Conservation (phyloP, 768 basidiomycete genomes). For the Mycena vulgaris region DNA sequence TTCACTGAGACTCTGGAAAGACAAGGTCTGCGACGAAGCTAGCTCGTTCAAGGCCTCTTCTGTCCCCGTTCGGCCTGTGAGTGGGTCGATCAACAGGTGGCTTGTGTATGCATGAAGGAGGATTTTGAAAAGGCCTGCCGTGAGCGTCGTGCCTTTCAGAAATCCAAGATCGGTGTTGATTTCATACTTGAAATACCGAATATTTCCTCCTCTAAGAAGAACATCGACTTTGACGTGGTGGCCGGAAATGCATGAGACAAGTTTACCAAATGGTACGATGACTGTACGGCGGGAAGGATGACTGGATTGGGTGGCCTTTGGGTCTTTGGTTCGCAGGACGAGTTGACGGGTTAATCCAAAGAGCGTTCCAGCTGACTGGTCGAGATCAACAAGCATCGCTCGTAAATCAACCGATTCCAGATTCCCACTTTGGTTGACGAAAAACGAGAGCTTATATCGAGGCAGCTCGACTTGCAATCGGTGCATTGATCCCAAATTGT, state of each 20-base stretch:
- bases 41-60: slow-evolving; percentile 61
- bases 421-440: slow-evolving; percentile 49
- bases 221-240: slow-evolving; percentile 47
- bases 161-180: slow-evolving; percentile 52
- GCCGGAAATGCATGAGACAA: slow-evolving; percentile 37
- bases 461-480: slow-evolving; percentile 49
- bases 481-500: neutral
- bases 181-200: slow-evolving; percentile 47
- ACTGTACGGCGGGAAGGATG: slow-evolving; percentile 45
- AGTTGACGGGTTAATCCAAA: slow-evolving; percentile 61
- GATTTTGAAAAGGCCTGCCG: slow-evolving; percentile 52
- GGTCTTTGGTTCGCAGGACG: slow-evolving; percentile 50
- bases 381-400: slow-evolving; percentile 57
- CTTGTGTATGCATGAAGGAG: slow-evolving; percentile 65
- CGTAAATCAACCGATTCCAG: slow-evolving; percentile 59
- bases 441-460: slow-evolving; percentile 60
- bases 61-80: slow-evolving; percentile 60
- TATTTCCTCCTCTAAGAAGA: slow-evolving; percentile 15
- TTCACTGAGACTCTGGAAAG: slow-evolving; percentile 54
- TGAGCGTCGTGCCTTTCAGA: slow-evolving; percentile 46
- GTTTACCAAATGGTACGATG: slow-evolving; percentile 57
- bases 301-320: slow-evolving; percentile 32
- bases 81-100: slow-evolving; percentile 58
- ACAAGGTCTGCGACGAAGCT: slow-evolving; percentile 52
- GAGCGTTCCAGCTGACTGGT: slow-evolving; percentile 61